Percentiles rank a stretch among this genome's conserved stretches.
Conservation (phyloP, 2,329 filamentous ascomycete species). For the Paecilomyces dactylethromorphus region DNA sequence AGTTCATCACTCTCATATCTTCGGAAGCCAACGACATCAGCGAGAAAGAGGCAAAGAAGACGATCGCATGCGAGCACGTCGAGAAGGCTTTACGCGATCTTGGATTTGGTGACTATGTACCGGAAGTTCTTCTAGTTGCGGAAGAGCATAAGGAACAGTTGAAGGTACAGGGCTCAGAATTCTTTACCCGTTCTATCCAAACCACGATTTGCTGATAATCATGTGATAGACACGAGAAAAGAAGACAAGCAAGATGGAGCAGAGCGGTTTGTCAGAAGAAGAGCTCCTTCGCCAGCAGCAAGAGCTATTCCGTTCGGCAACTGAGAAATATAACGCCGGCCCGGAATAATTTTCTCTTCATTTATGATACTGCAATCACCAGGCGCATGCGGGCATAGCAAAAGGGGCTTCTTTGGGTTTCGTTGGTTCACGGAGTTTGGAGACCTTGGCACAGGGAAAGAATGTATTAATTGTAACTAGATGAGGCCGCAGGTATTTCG, state of each 20-base stretch:
- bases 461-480: background rate
- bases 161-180: conserved; percentile 56
- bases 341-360: conserved; percentile 24
- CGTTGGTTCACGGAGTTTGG: conserved; percentile 2
- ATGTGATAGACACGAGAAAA: conserved; percentile 74
- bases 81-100: conserved; percentile 89
- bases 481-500: background rate
- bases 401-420: conserved; percentile 16
- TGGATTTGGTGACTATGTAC: conserved; percentile 87
- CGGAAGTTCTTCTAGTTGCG: conserved; percentile 77
- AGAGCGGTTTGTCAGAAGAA: conserved; percentile 85
- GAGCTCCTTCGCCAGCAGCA: conserved; percentile 84
- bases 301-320: conserved; percentile 80
- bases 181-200: conserved; percentile 5
- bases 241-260: conserved; percentile 94
- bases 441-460: background rate
- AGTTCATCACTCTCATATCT: conserved; percentile 98
- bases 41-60: conserved; percentile 98
- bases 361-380: background rate
- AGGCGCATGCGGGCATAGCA: conserved; percentile 4
- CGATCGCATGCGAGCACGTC: conserved; percentile 96
- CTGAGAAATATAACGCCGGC: conserved; percentile 59
- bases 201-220: conserved; percentile 9
- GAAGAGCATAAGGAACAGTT: conserved; percentile 88
- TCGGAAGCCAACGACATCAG: conserved; percentile 98